These are phyloP conservation scores for Calvatia gigantea DNA, from an alignment of 768 basidiomycete species.

Conservation along the genomic window DNA sequence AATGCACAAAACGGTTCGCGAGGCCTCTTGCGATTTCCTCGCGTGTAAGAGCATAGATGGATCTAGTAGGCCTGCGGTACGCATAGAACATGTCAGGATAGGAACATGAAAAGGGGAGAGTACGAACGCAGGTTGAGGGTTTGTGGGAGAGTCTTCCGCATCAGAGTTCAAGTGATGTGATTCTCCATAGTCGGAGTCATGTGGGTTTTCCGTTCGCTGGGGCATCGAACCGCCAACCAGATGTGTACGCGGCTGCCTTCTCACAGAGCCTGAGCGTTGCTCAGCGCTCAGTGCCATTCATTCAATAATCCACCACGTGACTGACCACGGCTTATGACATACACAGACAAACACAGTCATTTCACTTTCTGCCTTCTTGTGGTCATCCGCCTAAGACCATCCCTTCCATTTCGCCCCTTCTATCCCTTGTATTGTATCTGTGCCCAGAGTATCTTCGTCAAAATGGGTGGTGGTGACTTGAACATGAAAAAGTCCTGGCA, in stretches of 20 bases:
- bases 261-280: too few relatives aligned
- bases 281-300: not conserved
- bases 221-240: slow-evolving; percentile 28
- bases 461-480: slow-evolving; percentile 97
- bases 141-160: slow-evolving; percentile 5
- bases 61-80: slow-evolving; percentile 58
- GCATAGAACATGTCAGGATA: slow-evolving; percentile 17
- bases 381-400: not conserved
- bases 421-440: slow-evolving; percentile 9
- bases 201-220: slow-evolving; percentile 29
- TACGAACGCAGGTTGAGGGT: slow-evolving; percentile 24
- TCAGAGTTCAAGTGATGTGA: slow-evolving; percentile 30
- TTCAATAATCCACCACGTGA: slow-evolving; percentile 5
- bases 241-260: not conserved
- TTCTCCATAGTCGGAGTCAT: slow-evolving; percentile 31
- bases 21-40: slow-evolving; percentile 81
- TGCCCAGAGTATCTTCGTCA: slow-evolving; percentile 33
- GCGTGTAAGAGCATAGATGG: slow-evolving; percentile 82
- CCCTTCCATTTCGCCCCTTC: not conserved
- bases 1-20: slow-evolving; percentile 89
- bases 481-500: slow-evolving; percentile 99
- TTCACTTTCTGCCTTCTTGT: not conserved
- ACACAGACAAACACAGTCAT: slow-evolving; percentile 4
- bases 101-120: slow-evolving; percentile 8
- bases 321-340: not conserved